Base-by-base conservation (phyloP, 495 filamentous ascomycete species). In the Penicillium cinerascens region DNA sequence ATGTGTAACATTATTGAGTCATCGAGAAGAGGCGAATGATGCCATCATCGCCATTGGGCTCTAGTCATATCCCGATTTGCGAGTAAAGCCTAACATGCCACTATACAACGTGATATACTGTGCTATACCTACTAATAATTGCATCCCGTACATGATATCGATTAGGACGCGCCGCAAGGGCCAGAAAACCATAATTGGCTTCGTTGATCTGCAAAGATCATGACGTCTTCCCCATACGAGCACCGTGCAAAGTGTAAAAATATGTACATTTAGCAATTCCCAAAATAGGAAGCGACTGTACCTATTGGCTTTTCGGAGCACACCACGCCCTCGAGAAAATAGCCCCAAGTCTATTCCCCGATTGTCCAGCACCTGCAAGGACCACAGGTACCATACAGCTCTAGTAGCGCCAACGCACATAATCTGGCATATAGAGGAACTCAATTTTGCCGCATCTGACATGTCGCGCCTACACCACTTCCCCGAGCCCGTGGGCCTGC, bases 381-480 rank as follows among this genome's bases (percentile, higher is more conserved):
- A 66, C 52, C 25, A 50, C 43, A 59, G 42, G 42, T 55, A 58
- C 51, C 51, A 62, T 61, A 56, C 49, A 58, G 42, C 59, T 58
- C 62, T 55, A 58, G 56, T 51, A 42, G 47, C 42, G 42, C 42
- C 51, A 38, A 17, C 22, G 22, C 48, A 33, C 48, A 59, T 49
- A 42, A 27, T 50, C 26, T 17, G 29, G 35, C 38, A 52, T 62
- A 63, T 55, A 62, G 42, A 47, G 33, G 54, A 66, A 63, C 48
- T 65, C 56, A 63, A 65, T 53, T 58, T 58, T 26, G 54, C 60
- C 57, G 60, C 63, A 64, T 59, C 54, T 66, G 63, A 66, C 48
- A 66, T 33, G 43, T 66, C 58, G 50, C 36, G 18, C 38, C 44
- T n/a, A 25, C 40, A n/a, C 15, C 47, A 27, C 42, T 52, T 54